These are phyloP conservation scores for Penicillium taxi DNA, from an alignment of 495 filamentous ascomycete genomes.

Conservation along the genomic window DNA sequence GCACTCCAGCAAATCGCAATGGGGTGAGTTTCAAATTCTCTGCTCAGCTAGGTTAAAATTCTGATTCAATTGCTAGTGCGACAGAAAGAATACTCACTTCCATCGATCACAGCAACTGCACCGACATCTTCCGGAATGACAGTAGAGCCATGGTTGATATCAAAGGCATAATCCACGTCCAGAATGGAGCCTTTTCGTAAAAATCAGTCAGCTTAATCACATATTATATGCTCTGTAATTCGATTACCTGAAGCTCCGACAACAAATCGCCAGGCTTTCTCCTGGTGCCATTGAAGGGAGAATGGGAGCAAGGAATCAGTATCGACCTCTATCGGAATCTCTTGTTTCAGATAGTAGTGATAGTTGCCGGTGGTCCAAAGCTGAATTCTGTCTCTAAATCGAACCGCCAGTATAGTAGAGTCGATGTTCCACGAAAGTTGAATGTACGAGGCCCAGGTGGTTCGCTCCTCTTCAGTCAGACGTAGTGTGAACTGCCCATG, in stretches of 20 bases:
- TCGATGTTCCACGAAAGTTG: slow-evolving; percentile 79
- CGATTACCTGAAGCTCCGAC: slow-evolving; percentile 39
- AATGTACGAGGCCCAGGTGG: slow-evolving; percentile 51
- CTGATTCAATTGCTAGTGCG: background rate
- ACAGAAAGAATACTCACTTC: slow-evolving; percentile 41
- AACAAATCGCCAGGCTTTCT: slow-evolving; percentile 62
- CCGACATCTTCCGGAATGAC: slow-evolving; percentile 70
- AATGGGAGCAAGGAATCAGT: slow-evolving; percentile 19
- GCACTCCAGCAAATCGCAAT: slow-evolving; percentile 71
- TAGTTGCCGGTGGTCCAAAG: slow-evolving; percentile 98
- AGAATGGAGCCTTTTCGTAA: slow-evolving; percentile 38
- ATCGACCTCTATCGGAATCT: slow-evolving; percentile 45
- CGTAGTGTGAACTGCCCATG: slow-evolving; percentile 85
- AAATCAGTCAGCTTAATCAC: no score
- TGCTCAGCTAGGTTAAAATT: slow-evolving; percentile 13
- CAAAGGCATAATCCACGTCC: slow-evolving; percentile 60
- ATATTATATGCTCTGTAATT: no score
- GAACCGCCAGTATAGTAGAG: slow-evolving; percentile 81
- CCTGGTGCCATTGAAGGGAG: slow-evolving; percentile 70
- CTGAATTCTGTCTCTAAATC: slow-evolving; percentile 66
- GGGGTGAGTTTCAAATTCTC: slow-evolving; percentile 75
- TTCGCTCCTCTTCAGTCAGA: slow-evolving; percentile 48
- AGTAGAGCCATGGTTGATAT: slow-evolving; percentile 58
- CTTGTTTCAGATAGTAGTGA: slow-evolving; percentile 97
- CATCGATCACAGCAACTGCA: slow-evolving; percentile 80